Base-by-base conservation (phyloP, 345 rosid species). In the Raphanus sativus region DNA sequence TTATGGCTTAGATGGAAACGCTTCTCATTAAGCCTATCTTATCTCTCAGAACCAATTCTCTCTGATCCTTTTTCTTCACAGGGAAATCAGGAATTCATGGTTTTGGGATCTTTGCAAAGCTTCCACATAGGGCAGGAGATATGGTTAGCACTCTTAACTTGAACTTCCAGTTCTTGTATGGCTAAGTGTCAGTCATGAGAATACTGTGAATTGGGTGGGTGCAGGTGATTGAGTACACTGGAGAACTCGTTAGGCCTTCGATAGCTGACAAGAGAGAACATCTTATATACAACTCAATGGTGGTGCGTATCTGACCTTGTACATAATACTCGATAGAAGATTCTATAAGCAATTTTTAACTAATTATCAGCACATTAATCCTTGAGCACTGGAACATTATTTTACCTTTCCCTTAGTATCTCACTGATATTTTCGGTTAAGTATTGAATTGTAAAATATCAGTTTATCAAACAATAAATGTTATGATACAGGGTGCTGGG, bases 61-160 rank as follows among this genome's bases (percentile, higher is more conserved):
- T 58, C 61, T 64, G 70, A 28, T n/a, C 24, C 1, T 40, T 36
- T 67, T 10, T 70, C 64, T 48, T 34, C 79, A 17, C 83, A 93
- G 99, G 99, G 67, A 95, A 95, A 87, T 95, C 99, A 4, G 96
- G 96, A 62, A 93, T 95, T 81, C 99, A 95, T 82, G 99, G 99
- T 65, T 95, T 95, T 80, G 99, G 99, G 77, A 90, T 95, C 79
- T 95, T 95, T 61, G 77, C 97, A 73, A 95, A 95, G 88, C 98
- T 89, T 82, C 93, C 97, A 2, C 96, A 95, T 77, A 89, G 86
- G 75, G 99, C 98, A 16, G 99, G 98, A 77, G 99, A 95, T 80
- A 95, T 95, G 99, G 99, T 95, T 81, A 76, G 75, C 48, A 63
- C 58, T 73, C 67, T 67, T 65, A 65, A 61, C 69, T 73, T 66